Evolutionary conservation across 306 rosid genomes (phyloP), one percentile per base, ranked within the genome.

Genomic region (Luffa acutangula): DNA sequence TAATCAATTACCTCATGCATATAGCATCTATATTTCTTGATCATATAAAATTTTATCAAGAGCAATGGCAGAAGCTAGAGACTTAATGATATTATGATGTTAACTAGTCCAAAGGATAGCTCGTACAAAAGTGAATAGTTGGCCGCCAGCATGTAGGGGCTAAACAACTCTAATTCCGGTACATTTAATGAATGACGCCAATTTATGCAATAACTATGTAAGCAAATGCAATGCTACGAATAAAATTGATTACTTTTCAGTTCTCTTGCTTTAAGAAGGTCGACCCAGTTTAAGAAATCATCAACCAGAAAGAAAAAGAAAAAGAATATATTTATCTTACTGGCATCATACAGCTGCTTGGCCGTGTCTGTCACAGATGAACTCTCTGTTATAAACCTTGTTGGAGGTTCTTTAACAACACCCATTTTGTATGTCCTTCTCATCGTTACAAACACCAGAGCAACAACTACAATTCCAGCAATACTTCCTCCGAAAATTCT

Each of bases 341-440:
- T 91, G 81, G 99, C 99, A 88, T 91, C 97, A 1, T 94, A 90
- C 80, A 95, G 99, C 49, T 91, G 88, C 82, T 87, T 91, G 70
- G 97, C 93, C 6, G 97, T 93, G 91, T 87, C 89, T 20, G 74
- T 80, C 77, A 92, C 73, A 0, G 93, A 88, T 46, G 58, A 88
- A 70, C 77, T 87, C 86, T 90, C 99, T 41, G 85, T 79, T 56
- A 90, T 90, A 60, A 90, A 85, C 84, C 84, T 80, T 69, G 81
- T 79, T 31, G 66, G 10, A 78, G 88, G 82, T 62, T 41, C 78
- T 85, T 88, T 87, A 51, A 60, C 51, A 12, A 51, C 63, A 7
- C 82, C 66, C 81, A 88, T 65, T 7, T 77, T 80, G 54, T 80
- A 74, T 33, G 70, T 75, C 81, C 84, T 83, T 83, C 81, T 85